Percentiles rank a stretch among this genome's conserved stretches.
These are phyloP conservation scores for Cyclospora cayetanensis DNA, from an alignment of 169 alveolate species.

Conservation along the genomic window DNA sequence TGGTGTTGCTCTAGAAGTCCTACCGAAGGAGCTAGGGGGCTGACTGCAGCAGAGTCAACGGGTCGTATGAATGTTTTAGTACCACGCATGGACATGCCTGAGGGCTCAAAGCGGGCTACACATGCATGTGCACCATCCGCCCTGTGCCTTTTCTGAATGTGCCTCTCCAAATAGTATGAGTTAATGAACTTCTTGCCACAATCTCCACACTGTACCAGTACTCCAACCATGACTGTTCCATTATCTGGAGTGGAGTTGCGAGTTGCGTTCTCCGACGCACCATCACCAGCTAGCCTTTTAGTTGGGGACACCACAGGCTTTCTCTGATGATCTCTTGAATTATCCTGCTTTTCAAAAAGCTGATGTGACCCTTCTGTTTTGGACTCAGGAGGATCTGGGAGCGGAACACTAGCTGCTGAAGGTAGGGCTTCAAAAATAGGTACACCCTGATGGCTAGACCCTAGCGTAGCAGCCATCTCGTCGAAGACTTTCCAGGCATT, in stretches of 20 bases:
- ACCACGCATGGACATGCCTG: conserved; percentile 19
- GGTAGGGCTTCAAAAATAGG: conserved; percentile 61
- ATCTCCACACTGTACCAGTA: conserved; percentile 71
- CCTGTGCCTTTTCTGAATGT: conserved; percentile 67
- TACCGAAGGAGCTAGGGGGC: conserved; percentile 23
- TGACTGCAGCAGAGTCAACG: not conserved
- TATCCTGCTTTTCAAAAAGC: not conserved
- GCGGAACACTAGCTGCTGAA: not conserved
- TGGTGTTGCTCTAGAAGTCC: conserved; percentile 40
- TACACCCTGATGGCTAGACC: not conserved
- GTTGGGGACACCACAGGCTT: not conserved
- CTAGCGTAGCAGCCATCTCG: conserved; percentile 8
- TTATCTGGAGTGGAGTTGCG: conserved; percentile 30
- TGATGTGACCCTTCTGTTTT: conserved; percentile 8
- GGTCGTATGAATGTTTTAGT: not conserved
- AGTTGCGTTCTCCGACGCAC: conserved; percentile 14
- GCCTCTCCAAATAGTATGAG: conserved; percentile 67
- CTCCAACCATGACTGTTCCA: conserved; percentile 68
- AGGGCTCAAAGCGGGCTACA: not conserved
- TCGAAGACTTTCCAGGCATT: not conserved
- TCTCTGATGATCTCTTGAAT: not conserved
- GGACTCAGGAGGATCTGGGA: not conserved
- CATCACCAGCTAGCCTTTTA: not conserved
- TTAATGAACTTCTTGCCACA: conserved; percentile 72
- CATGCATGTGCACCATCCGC: not conserved